These are phyloP conservation scores for Puccinia hordei DNA, from an alignment of 1,284 basidiomycete genomes.

Conservation along the genomic window DNA sequence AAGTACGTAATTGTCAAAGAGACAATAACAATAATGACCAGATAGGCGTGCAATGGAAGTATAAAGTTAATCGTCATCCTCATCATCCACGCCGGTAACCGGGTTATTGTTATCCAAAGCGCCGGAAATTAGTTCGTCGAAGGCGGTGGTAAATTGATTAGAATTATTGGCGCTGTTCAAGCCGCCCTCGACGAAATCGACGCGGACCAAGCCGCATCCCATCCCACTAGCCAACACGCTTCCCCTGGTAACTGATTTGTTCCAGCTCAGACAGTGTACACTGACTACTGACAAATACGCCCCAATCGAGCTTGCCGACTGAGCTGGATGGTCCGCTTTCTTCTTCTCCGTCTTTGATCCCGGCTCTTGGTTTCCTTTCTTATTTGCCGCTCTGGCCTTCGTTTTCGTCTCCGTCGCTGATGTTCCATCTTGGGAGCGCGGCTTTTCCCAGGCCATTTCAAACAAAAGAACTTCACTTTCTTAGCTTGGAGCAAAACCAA, in stretches of 20 bases:
- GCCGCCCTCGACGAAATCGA: conserved; percentile 65
- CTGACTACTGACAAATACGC: conserved; percentile 73
- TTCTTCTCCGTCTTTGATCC: conserved; percentile 60
- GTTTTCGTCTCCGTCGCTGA: conserved; percentile 36
- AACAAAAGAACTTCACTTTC: background rate
- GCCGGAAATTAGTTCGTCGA: background rate
- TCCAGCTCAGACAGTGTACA: conserved; percentile 77
- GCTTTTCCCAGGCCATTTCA: conserved; percentile 3
- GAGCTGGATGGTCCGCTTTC: conserved; percentile 62
- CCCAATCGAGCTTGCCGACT: conserved; percentile 22
- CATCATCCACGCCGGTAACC: conserved; percentile 3
- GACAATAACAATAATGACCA: too few relatives aligned
- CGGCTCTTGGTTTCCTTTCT: conserved; percentile 55
- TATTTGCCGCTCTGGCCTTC: conserved; percentile 56
- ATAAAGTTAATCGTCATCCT: conserved; percentile 4
- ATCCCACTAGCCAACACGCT: conserved; percentile 75
- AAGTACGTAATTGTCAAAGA: too few relatives aligned
- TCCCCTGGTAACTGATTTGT: conserved; percentile 70
- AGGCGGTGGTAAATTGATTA: background rate
- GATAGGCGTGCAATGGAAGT: background rate
- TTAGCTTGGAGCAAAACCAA: background rate
- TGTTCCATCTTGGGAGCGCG: conserved; percentile 42
- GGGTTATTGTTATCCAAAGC: conserved; percentile 15
- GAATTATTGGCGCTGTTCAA: conserved; percentile 8
- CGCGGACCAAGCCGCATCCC: conserved; percentile 77